Evolutionary conservation across 176 grass and related monocot genomes (phyloP).

Genomic region (Otatea glauca): DNA sequence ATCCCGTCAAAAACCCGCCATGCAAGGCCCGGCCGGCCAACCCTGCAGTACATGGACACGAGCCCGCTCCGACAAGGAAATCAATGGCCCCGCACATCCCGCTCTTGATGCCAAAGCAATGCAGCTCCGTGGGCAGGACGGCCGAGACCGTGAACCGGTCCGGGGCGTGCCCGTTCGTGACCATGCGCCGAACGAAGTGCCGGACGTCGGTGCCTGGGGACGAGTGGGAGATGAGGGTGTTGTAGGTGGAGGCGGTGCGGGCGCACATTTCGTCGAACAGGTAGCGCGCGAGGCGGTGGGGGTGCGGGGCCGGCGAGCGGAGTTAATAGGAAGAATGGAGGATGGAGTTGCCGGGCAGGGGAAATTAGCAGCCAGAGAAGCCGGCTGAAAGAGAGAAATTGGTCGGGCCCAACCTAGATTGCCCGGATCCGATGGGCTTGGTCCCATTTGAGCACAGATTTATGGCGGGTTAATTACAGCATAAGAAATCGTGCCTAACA

Average conservation of each 20-base stretch:
- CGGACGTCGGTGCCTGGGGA: background rate
- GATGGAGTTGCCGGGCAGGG: constrained; percentile 42
- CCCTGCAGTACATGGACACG: constrained; percentile 69
- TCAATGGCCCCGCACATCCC: constrained; percentile 41
- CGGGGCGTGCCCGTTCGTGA: constrained; percentile 39
- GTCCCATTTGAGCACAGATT: no score
- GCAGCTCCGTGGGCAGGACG: constrained; percentile 55
- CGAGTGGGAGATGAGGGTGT: constrained; percentile 55
- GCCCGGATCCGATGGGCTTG: no score
- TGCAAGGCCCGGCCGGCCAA: constrained; percentile 31
- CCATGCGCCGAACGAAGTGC: constrained; percentile 50
- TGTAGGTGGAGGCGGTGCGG: constrained; percentile 62
- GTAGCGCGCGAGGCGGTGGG: constrained; percentile 28
- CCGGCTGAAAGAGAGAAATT: no score
- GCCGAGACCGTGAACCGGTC: constrained; percentile 64
- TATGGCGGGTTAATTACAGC: no score
- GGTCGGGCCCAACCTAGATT: no score
- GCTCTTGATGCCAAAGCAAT: constrained; percentile 51
- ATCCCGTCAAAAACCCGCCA: constrained; percentile 43
- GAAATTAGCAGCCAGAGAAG: no score
- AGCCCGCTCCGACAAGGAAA: constrained; percentile 67
- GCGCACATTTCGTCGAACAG: constrained; percentile 81
- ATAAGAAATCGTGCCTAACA: no score
- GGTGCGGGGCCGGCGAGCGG: background rate
- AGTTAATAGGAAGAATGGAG: constrained; percentile 39